Conservation (phyloP, 2,329 filamentous ascomycete species). For the Penicillium sp. region DNA sequence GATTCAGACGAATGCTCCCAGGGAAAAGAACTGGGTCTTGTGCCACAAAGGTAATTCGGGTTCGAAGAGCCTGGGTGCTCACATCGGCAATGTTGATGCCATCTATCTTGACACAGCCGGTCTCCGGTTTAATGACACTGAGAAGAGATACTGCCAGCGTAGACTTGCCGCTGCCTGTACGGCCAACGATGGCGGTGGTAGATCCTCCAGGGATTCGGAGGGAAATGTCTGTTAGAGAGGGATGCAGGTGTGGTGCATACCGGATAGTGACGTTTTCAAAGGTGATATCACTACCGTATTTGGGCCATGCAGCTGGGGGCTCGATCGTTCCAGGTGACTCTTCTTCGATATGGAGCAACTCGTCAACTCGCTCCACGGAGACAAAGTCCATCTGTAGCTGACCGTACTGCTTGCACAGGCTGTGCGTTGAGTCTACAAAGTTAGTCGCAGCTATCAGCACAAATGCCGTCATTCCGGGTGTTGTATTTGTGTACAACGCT, state of each 20-base stretch:
- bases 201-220: constrained; percentile 75
- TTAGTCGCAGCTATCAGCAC: constrained; percentile 69
- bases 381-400: constrained; percentile 90
- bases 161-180: constrained; percentile 79
- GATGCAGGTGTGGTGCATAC: constrained; percentile 75
- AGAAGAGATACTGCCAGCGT: constrained; percentile 67
- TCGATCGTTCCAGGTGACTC: constrained; percentile 66
- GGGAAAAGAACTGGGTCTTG: constrained; percentile 68
- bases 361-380: constrained; percentile 81
- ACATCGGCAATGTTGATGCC: constrained; percentile 61
- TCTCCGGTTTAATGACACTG: constrained; percentile 54
- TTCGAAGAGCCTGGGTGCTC: constrained; percentile 59
- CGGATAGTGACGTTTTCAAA: constrained; percentile 77
- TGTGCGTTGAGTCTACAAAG: constrained; percentile 68
- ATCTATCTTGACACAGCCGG: constrained; percentile 60
- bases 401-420: constrained; percentile 76
- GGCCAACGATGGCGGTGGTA: constrained; percentile 75
- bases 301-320: constrained; percentile 76
- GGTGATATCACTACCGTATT: constrained; percentile 66
- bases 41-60: constrained; percentile 64
- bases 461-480: constrained; percentile 78
- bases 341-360: constrained; percentile 74
- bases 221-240: constrained; percentile 66
- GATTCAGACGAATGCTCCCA: constrained; percentile 60
- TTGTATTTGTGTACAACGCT: constrained; percentile 72